Conservation (phyloP, 2,329 filamentous ascomycete species). For the Tolypocladium ophioglossoides region DNA sequence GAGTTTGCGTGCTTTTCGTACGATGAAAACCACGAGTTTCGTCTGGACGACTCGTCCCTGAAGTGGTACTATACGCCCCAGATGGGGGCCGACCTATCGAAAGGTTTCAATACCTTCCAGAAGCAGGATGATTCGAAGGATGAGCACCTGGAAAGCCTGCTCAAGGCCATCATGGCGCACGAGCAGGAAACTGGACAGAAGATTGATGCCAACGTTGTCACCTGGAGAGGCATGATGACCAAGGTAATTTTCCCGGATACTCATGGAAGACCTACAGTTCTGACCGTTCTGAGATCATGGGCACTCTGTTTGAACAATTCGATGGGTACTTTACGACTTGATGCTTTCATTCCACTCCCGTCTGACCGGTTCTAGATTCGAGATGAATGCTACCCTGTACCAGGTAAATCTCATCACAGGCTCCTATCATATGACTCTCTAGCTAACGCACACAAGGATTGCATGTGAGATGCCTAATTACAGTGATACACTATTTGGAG, state of each 20-base stretch:
- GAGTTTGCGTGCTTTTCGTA: conserved; percentile 94
- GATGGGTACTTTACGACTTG: conserved; percentile 47
- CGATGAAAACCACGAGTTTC: conserved; percentile 70
- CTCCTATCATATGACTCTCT: conserved; percentile 5
- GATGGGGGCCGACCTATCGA: conserved; percentile 62
- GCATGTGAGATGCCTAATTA: conserved; percentile 33
- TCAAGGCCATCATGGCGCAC: conserved; percentile 63
- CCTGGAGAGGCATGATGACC: conserved; percentile 98
- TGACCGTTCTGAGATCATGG: conserved; percentile 59
- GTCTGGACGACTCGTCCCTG: conserved; percentile 66
- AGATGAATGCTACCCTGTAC: conserved; percentile 90
- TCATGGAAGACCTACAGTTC: background rate
- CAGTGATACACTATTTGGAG: no score
- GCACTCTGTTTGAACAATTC: conserved; percentile 67
- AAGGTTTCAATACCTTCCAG: conserved; percentile 72
- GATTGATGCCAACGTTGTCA: conserved; percentile 70
- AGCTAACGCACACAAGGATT: conserved; percentile 28
- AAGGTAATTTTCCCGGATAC: conserved; percentile 47
- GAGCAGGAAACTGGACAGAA: conserved; percentile 59
- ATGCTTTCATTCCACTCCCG: background rate
- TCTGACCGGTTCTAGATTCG: conserved; percentile 49
- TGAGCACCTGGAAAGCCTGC: conserved; percentile 76
- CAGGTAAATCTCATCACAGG: conserved; percentile 49
- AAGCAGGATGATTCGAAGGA: conserved; percentile 75
- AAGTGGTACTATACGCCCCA: conserved; percentile 78